phyloP scores from a whole-genome alignment of 768 basidiomycete genomes.

The Candolleomyces eurysporus region DNA sequence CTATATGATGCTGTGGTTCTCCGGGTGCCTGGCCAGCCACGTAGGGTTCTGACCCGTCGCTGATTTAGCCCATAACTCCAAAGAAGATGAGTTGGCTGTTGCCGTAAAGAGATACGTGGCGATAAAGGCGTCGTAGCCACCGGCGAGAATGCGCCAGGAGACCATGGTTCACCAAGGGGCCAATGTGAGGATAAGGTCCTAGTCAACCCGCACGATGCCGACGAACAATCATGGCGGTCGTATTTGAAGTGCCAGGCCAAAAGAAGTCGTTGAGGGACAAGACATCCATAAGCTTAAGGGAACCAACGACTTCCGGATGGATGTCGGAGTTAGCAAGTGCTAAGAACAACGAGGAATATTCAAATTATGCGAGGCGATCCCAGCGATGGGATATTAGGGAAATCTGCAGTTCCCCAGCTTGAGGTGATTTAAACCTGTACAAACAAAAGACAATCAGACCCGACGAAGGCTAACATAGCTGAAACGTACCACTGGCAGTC shows the following conservation, averaged over 20 bases:
- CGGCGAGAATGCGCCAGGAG: conserved; percentile 14
- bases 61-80: conserved; percentile 8
- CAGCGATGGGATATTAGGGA: conserved; percentile 4
- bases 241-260: not conserved
- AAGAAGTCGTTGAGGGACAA: not conserved
- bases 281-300: not conserved
- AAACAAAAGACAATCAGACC: no score
- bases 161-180: conserved; percentile 6
- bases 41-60: conserved; percentile 14
- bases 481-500: no score
- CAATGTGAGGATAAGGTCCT: not conserved
- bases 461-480: no score
- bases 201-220: not conserved
- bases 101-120: conserved; percentile 14
- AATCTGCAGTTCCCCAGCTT: not conserved
- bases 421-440: no score
- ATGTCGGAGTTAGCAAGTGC: not conserved
- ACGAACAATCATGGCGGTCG: not conserved
- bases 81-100: conserved; percentile 5
- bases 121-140: conserved; percentile 14
- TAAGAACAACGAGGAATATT: not conserved
- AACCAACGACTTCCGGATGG: not conserved
- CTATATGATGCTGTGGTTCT: conserved; percentile 12
- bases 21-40: conserved; percentile 11
- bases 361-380: not conserved